Conservation (phyloP, 2,329 filamentous ascomycete species). For the Alternaria incomplexa region DNA sequence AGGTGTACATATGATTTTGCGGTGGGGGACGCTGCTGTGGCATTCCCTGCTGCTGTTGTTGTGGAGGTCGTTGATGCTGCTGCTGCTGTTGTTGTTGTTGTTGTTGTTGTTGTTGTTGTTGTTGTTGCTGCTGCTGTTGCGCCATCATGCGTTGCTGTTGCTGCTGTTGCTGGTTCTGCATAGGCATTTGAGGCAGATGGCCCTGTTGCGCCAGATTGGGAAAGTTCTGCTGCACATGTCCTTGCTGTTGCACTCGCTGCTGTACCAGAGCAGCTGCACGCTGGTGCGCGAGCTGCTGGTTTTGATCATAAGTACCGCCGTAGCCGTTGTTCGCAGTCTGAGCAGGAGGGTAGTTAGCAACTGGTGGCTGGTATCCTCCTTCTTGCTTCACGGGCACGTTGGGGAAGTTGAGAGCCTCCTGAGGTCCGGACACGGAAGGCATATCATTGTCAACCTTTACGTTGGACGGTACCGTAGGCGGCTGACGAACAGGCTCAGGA, state of each 20-base stretch:
- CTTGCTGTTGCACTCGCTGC: constrained; percentile 40
- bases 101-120: constrained; percentile 34
- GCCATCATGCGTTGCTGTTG: constrained; percentile 41
- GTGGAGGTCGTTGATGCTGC: constrained; percentile 31
- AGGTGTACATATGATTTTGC: constrained; percentile 46
- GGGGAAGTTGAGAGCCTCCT: constrained; percentile 39
- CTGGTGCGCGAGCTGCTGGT: constrained; percentile 59
- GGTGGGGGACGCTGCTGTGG: constrained; percentile 32
- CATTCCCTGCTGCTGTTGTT: constrained; percentile 31
- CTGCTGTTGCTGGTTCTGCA: constrained; percentile 36
- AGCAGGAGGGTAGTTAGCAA: constrained; percentile 34
- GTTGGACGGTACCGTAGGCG: constrained; percentile 52
- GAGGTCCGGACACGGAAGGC: constrained; percentile 37
- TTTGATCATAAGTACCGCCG: constrained; percentile 43
- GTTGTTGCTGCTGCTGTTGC: constrained; percentile 34
- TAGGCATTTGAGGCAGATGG: constrained; percentile 34
- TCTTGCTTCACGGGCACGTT: constrained; percentile 61
- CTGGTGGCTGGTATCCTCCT: constrained; percentile 38
- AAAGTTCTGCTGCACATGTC: constrained; percentile 33
- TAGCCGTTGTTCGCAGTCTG: constrained; percentile 42
- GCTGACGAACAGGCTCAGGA: constrained; percentile 58
- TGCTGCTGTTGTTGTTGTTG: constrained; percentile 41
- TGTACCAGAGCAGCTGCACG: constrained; percentile 58
- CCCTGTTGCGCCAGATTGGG: constrained; percentile 24
- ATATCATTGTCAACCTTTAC: constrained; percentile 43